Percentiles rank a stretch among this genome's conserved stretches.
Evolutionary conservation across 2,329 filamentous ascomycete species (phyloP).

Genomic region (Exophiala sideris): DNA sequence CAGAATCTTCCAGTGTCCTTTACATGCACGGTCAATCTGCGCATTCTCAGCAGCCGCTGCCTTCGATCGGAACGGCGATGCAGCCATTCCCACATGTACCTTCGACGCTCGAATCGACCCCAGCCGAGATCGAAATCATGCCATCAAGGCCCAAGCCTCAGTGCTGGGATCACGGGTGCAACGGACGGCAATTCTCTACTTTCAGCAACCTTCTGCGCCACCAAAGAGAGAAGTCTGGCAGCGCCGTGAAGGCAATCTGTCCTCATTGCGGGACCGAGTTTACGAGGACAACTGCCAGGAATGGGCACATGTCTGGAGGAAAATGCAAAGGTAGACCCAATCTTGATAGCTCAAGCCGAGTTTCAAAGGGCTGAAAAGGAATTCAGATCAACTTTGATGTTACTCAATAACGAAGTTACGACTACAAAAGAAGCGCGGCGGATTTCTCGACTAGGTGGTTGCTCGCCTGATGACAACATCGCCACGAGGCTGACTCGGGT

Average conservation of each 20-base stretch:
- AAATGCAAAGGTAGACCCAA: slow-evolving; percentile 70
- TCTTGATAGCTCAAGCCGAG: slow-evolving; percentile 13
- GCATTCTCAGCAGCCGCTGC: slow-evolving; percentile 13
- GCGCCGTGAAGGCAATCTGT: slow-evolving; percentile 82
- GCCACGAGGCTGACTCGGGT: neutral
- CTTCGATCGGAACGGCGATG: slow-evolving; percentile 18
- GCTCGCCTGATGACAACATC: too few species aligned
- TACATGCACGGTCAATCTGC: slow-evolving; percentile 13
- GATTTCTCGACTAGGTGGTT: neutral
- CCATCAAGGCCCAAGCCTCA: slow-evolving; percentile 76
- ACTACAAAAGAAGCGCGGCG: slow-evolving; percentile 1
- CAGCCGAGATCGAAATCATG: slow-evolving; percentile 24
- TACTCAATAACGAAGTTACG: slow-evolving; percentile 11
- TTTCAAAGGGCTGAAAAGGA: slow-evolving; percentile 5
- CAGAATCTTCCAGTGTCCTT: slow-evolving; percentile 10
- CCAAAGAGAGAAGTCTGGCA: slow-evolving; percentile 90
- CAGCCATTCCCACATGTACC: slow-evolving; percentile 19
- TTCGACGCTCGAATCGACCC: slow-evolving; percentile 23
- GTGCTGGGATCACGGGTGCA: slow-evolving; percentile 96
- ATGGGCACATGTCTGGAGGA: slow-evolving; percentile 80
- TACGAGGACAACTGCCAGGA: slow-evolving; percentile 80
- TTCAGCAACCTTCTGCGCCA: slow-evolving; percentile 93
- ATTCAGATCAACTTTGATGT: neutral
- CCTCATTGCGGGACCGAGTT: slow-evolving; percentile 92
- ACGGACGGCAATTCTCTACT: slow-evolving; percentile 90